Evolutionary conservation across 2,329 filamentous ascomycete genomes (phyloP).

Genomic region (Neurospora sp.): DNA sequence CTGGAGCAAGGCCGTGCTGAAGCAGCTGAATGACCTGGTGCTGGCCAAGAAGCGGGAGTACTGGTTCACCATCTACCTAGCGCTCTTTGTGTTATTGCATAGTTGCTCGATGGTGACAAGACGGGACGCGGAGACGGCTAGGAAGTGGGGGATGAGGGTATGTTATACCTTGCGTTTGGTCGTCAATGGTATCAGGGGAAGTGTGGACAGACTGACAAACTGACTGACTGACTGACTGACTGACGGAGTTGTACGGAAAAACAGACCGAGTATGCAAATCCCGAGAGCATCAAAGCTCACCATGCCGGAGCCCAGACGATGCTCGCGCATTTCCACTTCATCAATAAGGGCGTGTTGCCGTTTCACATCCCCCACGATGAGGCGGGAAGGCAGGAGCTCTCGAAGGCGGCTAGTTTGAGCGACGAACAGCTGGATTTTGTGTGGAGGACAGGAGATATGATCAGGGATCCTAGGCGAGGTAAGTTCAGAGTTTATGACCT

Average conservation of each 20-base stretch:
- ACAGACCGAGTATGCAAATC: slow-evolving; percentile 11
- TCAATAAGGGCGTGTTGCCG: slow-evolving; percentile 13
- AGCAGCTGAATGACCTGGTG: slow-evolving; percentile 14
- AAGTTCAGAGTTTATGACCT: background rate
- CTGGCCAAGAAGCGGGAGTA: slow-evolving; percentile 14
- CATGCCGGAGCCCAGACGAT: slow-evolving; percentile 12
- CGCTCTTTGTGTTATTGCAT: slow-evolving; percentile 18
- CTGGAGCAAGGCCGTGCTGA: slow-evolving; percentile 14
- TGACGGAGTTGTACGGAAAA: background rate
- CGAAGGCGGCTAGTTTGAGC: slow-evolving; percentile 10
- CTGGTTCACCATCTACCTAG: slow-evolving; percentile 17
- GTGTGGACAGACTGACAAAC: background rate
- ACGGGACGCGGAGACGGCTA: slow-evolving; percentile 13
- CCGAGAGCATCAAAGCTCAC: slow-evolving; percentile 10
- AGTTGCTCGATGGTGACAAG: slow-evolving; percentile 17
- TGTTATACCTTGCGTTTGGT: background rate
- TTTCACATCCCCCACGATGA: slow-evolving; percentile 8
- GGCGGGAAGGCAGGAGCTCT: slow-evolving; percentile 7
- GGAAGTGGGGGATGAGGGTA: slow-evolving; percentile 9
- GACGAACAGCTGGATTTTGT: slow-evolving; percentile 11
- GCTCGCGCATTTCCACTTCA: slow-evolving; percentile 15
- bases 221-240: background rate
- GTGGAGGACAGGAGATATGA: slow-evolving; percentile 6
- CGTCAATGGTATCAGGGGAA: background rate
- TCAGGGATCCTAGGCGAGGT: slow-evolving; percentile 7